Percentiles rank a stretch among this genome's conserved stretches.
phyloP scores from a whole-genome alignment of 2,329 filamentous ascomycete genomes.

The Phoma sp. region DNA sequence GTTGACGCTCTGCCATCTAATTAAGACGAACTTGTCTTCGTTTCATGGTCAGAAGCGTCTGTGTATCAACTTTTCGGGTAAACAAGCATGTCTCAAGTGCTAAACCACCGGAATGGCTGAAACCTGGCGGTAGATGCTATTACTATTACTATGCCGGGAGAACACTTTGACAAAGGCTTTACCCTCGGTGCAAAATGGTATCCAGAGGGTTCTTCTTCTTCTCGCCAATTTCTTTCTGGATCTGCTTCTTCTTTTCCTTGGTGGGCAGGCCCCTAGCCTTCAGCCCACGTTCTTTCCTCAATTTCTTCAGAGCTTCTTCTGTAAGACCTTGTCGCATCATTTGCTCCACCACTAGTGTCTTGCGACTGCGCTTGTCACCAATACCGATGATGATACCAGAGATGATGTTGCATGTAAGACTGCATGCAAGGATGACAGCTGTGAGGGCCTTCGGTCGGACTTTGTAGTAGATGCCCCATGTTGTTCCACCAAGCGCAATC shows the following conservation, averaged over 20 bases:
- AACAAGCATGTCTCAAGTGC: not conserved
- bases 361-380: constrained; percentile 77
- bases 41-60: not conserved
- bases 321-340: constrained; percentile 80
- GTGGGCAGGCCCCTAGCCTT: constrained; percentile 38
- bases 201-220: constrained; percentile 35
- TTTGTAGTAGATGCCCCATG: constrained; percentile 78
- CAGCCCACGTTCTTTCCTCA: constrained; percentile 54
- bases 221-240: constrained; percentile 26
- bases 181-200: constrained; percentile 36
- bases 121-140: not conserved
- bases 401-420: constrained; percentile 77
- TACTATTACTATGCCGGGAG: constrained; percentile 5
- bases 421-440: constrained; percentile 79
- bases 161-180: constrained; percentile 2
- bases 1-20: not conserved
- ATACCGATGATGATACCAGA: constrained; percentile 78
- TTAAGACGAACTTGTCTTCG: not conserved
- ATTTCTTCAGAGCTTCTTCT: constrained; percentile 63
- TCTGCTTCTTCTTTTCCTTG: constrained; percentile 31
- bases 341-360: constrained; percentile 82
- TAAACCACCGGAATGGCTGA: not conserved
- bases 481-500: constrained; percentile 77
- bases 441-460: constrained; percentile 76
- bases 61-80: too few relatives aligned